These are phyloP conservation scores for Fusarium mexicanum DNA, from an alignment of 2,329 filamentous ascomycete species.

Conservation along the genomic window DNA sequence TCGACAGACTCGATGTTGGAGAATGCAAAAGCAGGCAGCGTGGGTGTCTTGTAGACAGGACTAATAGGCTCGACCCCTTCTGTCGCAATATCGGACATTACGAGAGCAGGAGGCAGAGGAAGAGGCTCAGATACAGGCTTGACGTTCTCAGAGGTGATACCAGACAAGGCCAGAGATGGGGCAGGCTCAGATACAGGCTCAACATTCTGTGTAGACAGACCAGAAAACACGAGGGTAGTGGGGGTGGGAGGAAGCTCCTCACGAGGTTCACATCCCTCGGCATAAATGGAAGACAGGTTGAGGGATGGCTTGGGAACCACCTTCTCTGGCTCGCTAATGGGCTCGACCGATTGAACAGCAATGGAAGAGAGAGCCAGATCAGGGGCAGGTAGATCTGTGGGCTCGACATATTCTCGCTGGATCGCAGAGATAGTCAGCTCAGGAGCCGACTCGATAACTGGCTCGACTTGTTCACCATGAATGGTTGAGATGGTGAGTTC, in stretches of 20 bases:
- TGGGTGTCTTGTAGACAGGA: conserved; percentile 38
- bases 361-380: conserved; percentile 46
- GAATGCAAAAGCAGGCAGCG: conserved; percentile 51
- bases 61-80: conserved; percentile 54
- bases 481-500: conserved; percentile 27
- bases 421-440: conserved; percentile 37
- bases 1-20: conserved; percentile 58
- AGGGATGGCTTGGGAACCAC: conserved; percentile 43
- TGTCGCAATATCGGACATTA: conserved; percentile 50
- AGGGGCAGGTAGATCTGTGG: conserved; percentile 25
- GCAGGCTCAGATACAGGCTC: conserved; percentile 47
- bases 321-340: conserved; percentile 48
- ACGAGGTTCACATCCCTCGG: conserved; percentile 48
- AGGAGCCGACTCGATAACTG: conserved; percentile 25
- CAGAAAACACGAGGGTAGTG: conserved; percentile 47
- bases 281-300: conserved; percentile 45
- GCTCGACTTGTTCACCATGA: conserved; percentile 40
- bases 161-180: conserved; percentile 27
- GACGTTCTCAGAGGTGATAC: conserved; percentile 49
- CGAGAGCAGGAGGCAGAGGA: conserved; percentile 43
- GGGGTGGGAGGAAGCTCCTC: conserved; percentile 42
- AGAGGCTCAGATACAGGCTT: conserved; percentile 44
- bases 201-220: conserved; percentile 50
- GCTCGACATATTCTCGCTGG: conserved; percentile 41
- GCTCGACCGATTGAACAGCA: conserved; percentile 43